Evolutionary conservation across 805 yeast species (phyloP).

Genomic region (Kurtzmaniella fragi): DNA sequence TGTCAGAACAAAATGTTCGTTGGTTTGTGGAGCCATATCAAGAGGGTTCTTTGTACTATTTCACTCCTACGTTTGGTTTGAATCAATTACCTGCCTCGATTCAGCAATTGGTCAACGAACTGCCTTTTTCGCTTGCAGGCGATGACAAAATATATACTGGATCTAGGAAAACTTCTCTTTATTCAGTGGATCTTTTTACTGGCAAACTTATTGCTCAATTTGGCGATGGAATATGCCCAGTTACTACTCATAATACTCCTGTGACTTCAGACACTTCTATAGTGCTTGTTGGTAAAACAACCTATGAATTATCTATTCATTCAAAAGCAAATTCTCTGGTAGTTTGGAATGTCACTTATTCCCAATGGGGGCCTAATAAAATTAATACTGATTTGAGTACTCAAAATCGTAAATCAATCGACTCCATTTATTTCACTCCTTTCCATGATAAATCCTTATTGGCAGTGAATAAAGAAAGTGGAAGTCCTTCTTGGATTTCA

Average conservation of each 20-base stretch:
- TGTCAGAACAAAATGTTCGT: slow-evolving; percentile 27
- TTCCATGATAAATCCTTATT: slow-evolving; percentile 74
- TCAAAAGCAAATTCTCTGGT: slow-evolving; percentile 52
- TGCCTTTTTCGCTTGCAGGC: slow-evolving; percentile 75
- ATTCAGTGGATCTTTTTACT: slow-evolving; percentile 63
- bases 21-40: slow-evolving; percentile 92
- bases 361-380: slow-evolving; percentile 90
- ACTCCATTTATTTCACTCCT: slow-evolving; percentile 76
- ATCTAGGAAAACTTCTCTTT: slow-evolving; percentile 66
- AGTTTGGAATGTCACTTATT: slow-evolving; percentile 81
- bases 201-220: slow-evolving; percentile 71
- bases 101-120: slow-evolving; percentile 67
- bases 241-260: slow-evolving; percentile 4
- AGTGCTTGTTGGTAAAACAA: slow-evolving; percentile 58
- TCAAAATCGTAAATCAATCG: slow-evolving; percentile 49
- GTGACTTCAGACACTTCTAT: not conserved
- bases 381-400: slow-evolving; percentile 55
- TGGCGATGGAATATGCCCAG: slow-evolving; percentile 34
- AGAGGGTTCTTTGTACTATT: slow-evolving; percentile 80
- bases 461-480: slow-evolving; percentile 66
- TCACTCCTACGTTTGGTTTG: slow-evolving; percentile 68
- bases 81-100: slow-evolving; percentile 80
- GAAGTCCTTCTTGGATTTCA: slow-evolving; percentile 75
- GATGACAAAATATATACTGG: slow-evolving; percentile 90
- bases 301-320: slow-evolving; percentile 71